Evolutionary conservation across 1,284 basidiomycete genomes (phyloP), one percentile per base, ranked within the genome.

Genomic region (Xerocomus cyaneibrunnescens): DNA sequence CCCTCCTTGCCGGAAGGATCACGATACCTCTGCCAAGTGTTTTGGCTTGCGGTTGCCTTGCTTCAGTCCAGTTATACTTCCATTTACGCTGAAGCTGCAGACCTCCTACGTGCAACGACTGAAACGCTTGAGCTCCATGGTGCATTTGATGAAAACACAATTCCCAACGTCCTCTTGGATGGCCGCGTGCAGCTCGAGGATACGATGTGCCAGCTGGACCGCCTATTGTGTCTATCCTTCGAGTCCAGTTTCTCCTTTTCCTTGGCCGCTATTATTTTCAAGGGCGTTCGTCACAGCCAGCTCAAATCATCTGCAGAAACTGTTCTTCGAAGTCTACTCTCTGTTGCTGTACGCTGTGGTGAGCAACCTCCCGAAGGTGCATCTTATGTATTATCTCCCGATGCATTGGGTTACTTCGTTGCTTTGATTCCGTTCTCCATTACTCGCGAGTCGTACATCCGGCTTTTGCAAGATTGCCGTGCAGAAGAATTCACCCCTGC

Each of bases 41-140:
- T 94, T 72, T 94, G 93, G 92, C 74, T 94, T 9, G 89, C 88
- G 2, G 84, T 94, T 28, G 85, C 86, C 19, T 75, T 94, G 19
- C 76, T 94, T 12, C 86, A 93, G 68, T 84, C 86, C 14, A 84
- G 87, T 48, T 83, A 89, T 62, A 77, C 85, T 45, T 78, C 83
- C 6, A 81, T 92, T 56, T 94, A 89, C 59, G 74, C 78, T 22
- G 89, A 90, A 65, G 85, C 87, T 2, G 78, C 83, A 19, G 74
- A 76, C 27, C 73, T 92, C 2, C 71, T 92, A n/a, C 75, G 78
- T 10, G 77, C 82, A 1, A 83, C 87, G 0, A 71, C 91, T 38
- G 84, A 88, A 58, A 80, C 81, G 16, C 81, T 95, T 70, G 78
- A 82, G 36, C 59, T 71, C 38, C 80, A 86, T 60, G 80, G 77